Percentiles rank a stretch among this genome's conserved stretches.
Evolutionary conservation across 2,329 filamentous ascomycete genomes (phyloP).

Genomic region (Magnaporthiopsis poae): DNA sequence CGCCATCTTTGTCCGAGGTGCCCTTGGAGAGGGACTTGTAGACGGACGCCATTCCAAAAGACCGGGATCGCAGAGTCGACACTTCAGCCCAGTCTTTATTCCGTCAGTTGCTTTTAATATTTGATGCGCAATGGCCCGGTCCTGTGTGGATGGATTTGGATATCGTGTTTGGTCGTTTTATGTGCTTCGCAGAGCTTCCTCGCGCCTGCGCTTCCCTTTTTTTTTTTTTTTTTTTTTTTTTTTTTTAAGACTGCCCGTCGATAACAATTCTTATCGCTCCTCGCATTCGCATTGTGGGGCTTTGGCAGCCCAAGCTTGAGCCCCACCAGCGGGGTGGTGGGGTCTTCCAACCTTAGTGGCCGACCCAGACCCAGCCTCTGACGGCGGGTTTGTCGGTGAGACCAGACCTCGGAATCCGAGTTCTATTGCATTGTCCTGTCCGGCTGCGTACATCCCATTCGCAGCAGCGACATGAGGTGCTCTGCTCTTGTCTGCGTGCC

Average conservation of each 20-base stretch:
- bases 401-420: no score
- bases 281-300: background rate
- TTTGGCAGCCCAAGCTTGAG: background rate
- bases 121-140: no score
- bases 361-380: background rate
- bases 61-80: background rate
- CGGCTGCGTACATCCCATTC: background rate
- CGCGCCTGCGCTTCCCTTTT: background rate
- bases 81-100: background rate
- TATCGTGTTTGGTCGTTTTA: background rate
- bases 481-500: background rate
- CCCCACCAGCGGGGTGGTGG: no score
- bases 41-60: conserved; percentile 53
- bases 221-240: background rate
- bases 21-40: conserved; percentile 65
- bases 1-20: conserved; percentile 38
- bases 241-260: no score
- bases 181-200: background rate
- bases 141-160: background rate
- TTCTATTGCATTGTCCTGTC: background rate
- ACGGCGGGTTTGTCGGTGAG: background rate
- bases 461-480: no score
- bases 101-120: background rate
- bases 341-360: background rate
- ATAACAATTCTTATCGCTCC: no score